Percentiles rank a stretch among this genome's conserved stretches.
These are phyloP conservation scores for Yamadazyma sp. DNA, from an alignment of 1,139 yeast species.

Conservation along the genomic window DNA sequence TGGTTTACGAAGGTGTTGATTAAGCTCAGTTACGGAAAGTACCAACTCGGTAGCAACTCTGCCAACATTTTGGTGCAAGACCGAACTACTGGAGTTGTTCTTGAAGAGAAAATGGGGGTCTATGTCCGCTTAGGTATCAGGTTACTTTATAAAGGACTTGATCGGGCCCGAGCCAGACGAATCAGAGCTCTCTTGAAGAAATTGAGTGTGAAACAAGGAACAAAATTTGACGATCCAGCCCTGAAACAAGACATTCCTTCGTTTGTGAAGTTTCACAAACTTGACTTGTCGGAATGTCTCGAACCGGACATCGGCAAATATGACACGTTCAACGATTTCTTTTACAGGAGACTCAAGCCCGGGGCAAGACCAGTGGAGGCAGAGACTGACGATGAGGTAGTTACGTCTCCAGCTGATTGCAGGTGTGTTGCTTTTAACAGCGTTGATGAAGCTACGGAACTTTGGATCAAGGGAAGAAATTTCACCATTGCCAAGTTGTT, in stretches of 20 bases:
- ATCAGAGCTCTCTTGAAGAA: conserved; percentile 59
- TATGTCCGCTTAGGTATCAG: conserved; percentile 88
- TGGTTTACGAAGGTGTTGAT: conserved; percentile 86
- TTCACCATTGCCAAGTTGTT: conserved; percentile 69
- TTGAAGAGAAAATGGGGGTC: conserved; percentile 91
- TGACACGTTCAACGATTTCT: conserved; percentile 82
- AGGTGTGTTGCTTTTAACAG: conserved; percentile 71
- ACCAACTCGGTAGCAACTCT: conserved; percentile 83
- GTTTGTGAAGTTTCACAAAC: conserved; percentile 76
- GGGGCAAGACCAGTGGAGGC: conserved; percentile 73
- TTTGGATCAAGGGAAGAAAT: conserved; percentile 89
- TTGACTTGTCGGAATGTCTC: conserved; percentile 70
- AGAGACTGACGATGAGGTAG: conserved; percentile 43
- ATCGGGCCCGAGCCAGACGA: conserved; percentile 52
- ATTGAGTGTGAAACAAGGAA: conserved; percentile 78
- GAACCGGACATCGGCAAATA: conserved; percentile 50
- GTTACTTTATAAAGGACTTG: conserved; percentile 73
- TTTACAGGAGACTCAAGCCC: conserved; percentile 73
- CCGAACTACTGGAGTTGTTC: conserved; percentile 77
- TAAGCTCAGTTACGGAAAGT: conserved; percentile 85
- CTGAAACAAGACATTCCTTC: conserved; percentile 70
- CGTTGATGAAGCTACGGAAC: conserved; percentile 61
- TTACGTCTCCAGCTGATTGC: conserved; percentile 86
- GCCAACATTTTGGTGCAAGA: conserved; percentile 95
- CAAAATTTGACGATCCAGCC: conserved; percentile 69